Percentiles rank a stretch among this genome's conserved stretches.
phyloP scores from a whole-genome alignment of 148 eudicot genomes.

The Chenopodium suecicum region DNA sequence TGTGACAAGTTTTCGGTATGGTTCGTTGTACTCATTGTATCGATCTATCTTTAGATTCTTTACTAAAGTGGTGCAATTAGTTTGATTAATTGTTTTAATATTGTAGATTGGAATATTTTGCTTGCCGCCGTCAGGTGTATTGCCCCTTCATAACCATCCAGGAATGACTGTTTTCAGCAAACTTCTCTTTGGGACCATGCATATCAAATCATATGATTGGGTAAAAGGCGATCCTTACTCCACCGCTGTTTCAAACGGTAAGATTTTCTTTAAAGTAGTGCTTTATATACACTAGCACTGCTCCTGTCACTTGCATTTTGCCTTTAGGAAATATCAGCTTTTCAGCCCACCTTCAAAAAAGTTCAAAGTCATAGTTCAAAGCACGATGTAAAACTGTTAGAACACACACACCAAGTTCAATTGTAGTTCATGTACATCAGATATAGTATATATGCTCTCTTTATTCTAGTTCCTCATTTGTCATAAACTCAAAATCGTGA shows the following conservation, averaged over 20 bases:
- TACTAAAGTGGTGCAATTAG: neutral
- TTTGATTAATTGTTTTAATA: neutral
- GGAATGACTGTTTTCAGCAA: slow-evolving; percentile 90
- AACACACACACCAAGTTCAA: too few relatives aligned
- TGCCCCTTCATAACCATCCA: slow-evolving; percentile 91
- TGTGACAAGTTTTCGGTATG: slow-evolving; percentile 80
- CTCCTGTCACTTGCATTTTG: neutral
- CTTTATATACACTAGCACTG: neutral
- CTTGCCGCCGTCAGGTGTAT: slow-evolving; percentile 73
- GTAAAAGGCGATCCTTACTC: slow-evolving; percentile 26
- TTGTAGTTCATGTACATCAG: too few relatives aligned
- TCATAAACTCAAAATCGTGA: neutral
- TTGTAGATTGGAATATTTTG: slow-evolving; percentile 86
- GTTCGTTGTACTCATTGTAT: neutral
- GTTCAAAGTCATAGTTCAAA: neutral
- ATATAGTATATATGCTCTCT: neutral
- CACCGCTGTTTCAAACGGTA: slow-evolving; percentile 33
- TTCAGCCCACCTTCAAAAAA: neutral
- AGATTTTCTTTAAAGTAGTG: slow-evolving; percentile 11
- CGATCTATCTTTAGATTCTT: neutral
- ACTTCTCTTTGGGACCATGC: slow-evolving; percentile 83
- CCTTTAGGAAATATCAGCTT: neutral
- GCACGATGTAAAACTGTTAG: too few relatives aligned
- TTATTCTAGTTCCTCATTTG: neutral
- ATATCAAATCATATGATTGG: slow-evolving; percentile 82